Evolutionary conservation across 495 filamentous ascomycete species (phyloP), one percentile per base, ranked within the genome.

Genomic region (Penicillium robsamsonii): DNA sequence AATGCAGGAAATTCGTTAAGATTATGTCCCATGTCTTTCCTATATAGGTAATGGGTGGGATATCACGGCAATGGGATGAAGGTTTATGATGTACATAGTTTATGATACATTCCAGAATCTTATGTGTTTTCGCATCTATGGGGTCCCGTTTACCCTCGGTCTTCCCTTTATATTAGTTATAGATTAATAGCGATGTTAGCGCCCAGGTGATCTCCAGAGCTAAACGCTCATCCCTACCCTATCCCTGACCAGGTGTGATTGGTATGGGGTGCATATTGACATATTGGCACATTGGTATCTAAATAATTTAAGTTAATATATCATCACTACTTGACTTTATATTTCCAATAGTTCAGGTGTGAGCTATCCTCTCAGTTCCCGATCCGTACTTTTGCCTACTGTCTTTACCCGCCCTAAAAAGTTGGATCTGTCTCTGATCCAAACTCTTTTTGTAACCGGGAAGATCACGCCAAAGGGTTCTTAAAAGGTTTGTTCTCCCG

Each of bases 371-470:
- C 8, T 45, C 44, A 27, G 33, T 9, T 20, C 33, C 38, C 35
- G 7, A 15, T n/a, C 12, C 7, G 49, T 51, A 51, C 49, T 51
- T 50, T 29, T 50, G 2, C 20, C 61, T 50, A 56, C 63, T 55
- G 35, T 25, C 24, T 58, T 12, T 58, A 63, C 55, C 64, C 60
- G 59, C 62, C 56, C 41, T 55, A 53, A 42, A 31, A 53, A 45
- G 53, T 41, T 15, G 5, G 62, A 67, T 65, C 58, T 58, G 56
- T 58, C 1, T 22, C 2, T 2, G 1, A 22, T 22, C 22, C 22
- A 27, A 54, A 53, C 55, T 48, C 47, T 38, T 45, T 18, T 45
- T 41, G 30, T 13, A 27, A 9, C 42, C 13, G 12, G 50, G 50
- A 22, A 31, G 9, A 52, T 43, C 50, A 51, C 37, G 17, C 22